Evolutionary conservation across 768 basidiomycete species (phyloP), one percentile per base, ranked within the genome.

Genomic region (Tylopilus rubrobrunneus): DNA sequence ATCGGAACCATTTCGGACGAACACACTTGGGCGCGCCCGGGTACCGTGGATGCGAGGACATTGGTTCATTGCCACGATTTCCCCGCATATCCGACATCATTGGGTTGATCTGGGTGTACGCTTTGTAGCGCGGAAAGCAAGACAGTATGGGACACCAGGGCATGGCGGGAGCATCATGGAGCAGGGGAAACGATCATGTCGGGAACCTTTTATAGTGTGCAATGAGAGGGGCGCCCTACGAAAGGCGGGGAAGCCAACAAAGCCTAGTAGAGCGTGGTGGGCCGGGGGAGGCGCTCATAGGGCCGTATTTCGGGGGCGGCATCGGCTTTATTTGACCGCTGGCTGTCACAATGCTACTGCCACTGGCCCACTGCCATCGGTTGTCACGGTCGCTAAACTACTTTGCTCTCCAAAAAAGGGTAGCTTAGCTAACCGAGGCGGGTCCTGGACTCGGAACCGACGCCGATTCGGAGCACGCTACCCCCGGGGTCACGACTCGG

Each of bases 41-140:
- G 47, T 58, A 62, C 33, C 40, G 53, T 14, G 58, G 52, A 45
- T 34, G 44, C 5, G 68, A 49, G 3, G 64, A 53, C 33, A 4
- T 52, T 10, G 37, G 54, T 37, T 63, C 58, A 50, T 60, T 40
- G 33, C 49, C 37, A 33, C 55, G 9, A 21, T 60, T 57, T 2
- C 59, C 68, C 5, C 61, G 58, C 47, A 56, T 4, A 29, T 70
- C 70, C 68, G 66, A 71, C 68, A 48, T 61, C 60, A 48, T 56
- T 21, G 66, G 23, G 28, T 70, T 68, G n/a, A 70, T 53, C 40
- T 71, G 64, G 7, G 64, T 71, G 25, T 71, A 71, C 42, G 68
- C 56, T 42, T 61, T 71, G 5, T 70, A 68, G 58, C 66, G 70
- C 11, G 68, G 70, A 44, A 70, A 71, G 48, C 53, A 66, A 3